These are phyloP conservation scores for Protoeuglena noctilucae DNA, from an alignment of 139 green algal genomes.

Conservation along the genomic window DNA sequence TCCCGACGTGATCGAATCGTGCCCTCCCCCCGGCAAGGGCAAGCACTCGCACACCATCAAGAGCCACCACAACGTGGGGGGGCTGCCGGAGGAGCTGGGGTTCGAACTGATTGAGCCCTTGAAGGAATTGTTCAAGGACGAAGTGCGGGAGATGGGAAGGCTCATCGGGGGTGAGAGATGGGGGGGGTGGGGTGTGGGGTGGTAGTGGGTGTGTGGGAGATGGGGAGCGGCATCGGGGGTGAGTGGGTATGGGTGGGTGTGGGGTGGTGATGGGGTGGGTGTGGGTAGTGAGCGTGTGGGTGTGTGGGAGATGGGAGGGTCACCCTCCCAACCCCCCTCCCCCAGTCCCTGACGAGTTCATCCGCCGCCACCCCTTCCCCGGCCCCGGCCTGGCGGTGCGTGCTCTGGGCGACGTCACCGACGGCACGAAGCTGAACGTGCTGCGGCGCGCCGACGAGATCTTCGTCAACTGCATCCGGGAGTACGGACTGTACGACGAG, in stretches of 20 bases:
- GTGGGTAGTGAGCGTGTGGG: too few relatives aligned
- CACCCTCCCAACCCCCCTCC: background rate
- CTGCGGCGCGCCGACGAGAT: slow-evolving; percentile 80
- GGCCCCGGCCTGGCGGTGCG: slow-evolving; percentile 83
- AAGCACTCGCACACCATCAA: slow-evolving; percentile 99
- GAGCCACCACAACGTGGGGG: slow-evolving; percentile 97
- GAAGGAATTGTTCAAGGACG: slow-evolving; percentile 93
- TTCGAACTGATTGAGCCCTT: slow-evolving; percentile 97
- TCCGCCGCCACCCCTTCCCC: slow-evolving; percentile 92
- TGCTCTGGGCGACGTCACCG: slow-evolving; percentile 87
- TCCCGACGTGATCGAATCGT: slow-evolving; percentile 97
- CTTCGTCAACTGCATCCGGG: slow-evolving; percentile 81
- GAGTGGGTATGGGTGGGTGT: too few relatives aligned
- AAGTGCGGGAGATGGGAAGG: slow-evolving; percentile 32
- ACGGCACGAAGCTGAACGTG: slow-evolving; percentile 43
- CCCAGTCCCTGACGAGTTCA: slow-evolving; percentile 58
- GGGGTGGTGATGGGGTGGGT: too few relatives aligned
- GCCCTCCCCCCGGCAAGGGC: slow-evolving; percentile 75
- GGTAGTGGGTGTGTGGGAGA: too few relatives aligned
- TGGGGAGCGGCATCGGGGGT: too few relatives aligned
- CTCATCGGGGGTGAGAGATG: too few relatives aligned
- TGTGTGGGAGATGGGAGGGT: too few relatives aligned
- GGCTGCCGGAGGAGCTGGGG: slow-evolving; percentile 88
- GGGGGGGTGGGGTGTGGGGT: too few relatives aligned
- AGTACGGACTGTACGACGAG: slow-evolving; percentile 91